Conservation (phyloP, 306 rosid genomes). For the Acacia acuminata region DNA sequence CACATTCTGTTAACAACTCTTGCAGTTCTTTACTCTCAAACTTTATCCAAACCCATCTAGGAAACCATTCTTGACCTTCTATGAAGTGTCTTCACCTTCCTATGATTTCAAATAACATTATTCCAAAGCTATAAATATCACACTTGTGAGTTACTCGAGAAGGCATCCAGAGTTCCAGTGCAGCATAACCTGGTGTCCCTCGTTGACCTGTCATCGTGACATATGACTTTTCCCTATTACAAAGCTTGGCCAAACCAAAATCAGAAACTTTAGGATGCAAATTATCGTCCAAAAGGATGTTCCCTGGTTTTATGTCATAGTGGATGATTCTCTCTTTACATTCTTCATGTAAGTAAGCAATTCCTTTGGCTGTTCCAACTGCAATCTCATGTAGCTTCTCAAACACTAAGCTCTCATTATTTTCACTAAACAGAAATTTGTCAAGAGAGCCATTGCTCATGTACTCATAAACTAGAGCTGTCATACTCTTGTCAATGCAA, state of each 20-base stretch:
- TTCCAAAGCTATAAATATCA: not conserved
- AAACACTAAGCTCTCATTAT: conserved; percentile 22
- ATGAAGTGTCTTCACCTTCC: not conserved
- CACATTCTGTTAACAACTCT: not conserved
- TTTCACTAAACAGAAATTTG: conserved; percentile 33
- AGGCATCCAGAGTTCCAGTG: not conserved
- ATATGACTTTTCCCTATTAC: not conserved
- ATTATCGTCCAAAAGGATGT: conserved; percentile 21
- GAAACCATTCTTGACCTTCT: not conserved
- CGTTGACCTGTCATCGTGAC: not conserved
- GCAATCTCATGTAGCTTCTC: conserved; percentile 53
- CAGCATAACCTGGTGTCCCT: not conserved
- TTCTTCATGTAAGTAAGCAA: conserved; percentile 51
- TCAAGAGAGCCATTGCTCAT: conserved; percentile 54
- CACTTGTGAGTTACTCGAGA: not conserved
- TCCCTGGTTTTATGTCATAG: conserved; percentile 60
- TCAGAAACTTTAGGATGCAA: not conserved
- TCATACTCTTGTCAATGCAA: conserved; percentile 42
- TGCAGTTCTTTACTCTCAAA: not conserved
- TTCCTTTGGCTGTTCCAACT: conserved; percentile 49
- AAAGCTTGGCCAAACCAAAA: not conserved
- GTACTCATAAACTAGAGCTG: conserved; percentile 52
- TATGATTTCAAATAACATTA: not conserved
- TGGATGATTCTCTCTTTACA: conserved; percentile 53
- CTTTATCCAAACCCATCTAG: not conserved